A percentile compares a stretch with the other conserved stretches of the same genome.
Conservation (phyloP, 768 basidiomycete genomes). For the Naganishia friedmannii region DNA sequence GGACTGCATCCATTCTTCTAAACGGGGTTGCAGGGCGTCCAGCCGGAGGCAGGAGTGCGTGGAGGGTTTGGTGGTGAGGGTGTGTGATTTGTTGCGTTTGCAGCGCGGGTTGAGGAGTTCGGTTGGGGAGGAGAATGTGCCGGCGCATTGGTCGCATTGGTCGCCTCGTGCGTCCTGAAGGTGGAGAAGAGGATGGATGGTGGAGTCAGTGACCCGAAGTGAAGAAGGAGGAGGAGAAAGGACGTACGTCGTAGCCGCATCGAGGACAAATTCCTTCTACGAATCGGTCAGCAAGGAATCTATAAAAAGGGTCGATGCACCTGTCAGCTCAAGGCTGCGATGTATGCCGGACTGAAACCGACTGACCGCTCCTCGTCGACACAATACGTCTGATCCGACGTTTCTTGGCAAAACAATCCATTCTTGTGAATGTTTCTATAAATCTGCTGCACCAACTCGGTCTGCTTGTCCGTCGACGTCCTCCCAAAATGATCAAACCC, state of each 20-base stretch:
- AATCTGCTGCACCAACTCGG: conserved; percentile 89
- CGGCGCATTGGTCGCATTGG: conserved; percentile 90
- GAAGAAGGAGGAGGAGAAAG: not conserved
- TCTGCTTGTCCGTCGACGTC: conserved; percentile 84
- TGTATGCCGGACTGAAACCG: no score
- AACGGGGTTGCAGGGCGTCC: conserved; percentile 72
- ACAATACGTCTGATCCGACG: conserved; percentile 91
- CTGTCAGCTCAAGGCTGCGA: no score
- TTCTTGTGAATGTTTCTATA: conserved; percentile 80
- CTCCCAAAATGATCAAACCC: conserved; percentile 95
- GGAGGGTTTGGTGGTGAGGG: conserved; percentile 69
- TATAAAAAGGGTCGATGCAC: conserved; percentile 1
- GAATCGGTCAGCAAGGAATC: conserved; percentile 90
- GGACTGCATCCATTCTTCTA: conserved; percentile 82
- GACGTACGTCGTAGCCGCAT: conserved; percentile 73
- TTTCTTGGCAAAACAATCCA: conserved; percentile 71
- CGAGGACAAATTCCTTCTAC: conserved; percentile 97
- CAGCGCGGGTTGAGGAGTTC: conserved; percentile 94
- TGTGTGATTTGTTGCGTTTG: conserved; percentile 75
- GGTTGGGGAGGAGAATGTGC: conserved; percentile 81
- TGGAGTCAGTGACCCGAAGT: not conserved
- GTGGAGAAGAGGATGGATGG: not conserved
- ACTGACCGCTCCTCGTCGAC: conserved; percentile 79
- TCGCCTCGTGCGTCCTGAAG: conserved; percentile 89
- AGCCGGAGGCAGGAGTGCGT: conserved; percentile 90